phyloP scores from a whole-genome alignment of 345 rosid species.

The Populus davidiana region DNA sequence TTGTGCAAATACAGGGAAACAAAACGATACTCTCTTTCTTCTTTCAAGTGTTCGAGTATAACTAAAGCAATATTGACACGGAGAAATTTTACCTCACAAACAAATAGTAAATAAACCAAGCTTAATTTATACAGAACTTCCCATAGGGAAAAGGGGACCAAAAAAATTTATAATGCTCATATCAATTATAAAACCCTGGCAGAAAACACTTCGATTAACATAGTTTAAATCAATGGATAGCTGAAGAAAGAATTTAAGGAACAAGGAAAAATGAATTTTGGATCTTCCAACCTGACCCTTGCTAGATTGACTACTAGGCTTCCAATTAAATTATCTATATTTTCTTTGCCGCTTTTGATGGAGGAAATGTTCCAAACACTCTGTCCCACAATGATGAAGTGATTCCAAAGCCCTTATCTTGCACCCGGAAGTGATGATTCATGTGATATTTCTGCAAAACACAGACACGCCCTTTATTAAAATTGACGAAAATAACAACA shows the following conservation, averaged over 20 bases:
- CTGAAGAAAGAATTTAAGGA: neutral
- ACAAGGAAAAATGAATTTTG: neutral
- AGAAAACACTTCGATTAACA: constrained; percentile 6
- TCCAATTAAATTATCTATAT: constrained; percentile 7
- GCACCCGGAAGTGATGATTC: constrained; percentile 91
- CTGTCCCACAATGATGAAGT: constrained; percentile 88
- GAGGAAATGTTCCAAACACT: constrained; percentile 84
- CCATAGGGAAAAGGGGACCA: neutral
- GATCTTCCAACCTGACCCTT: neutral
- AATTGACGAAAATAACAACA: neutral
- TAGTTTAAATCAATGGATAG: constrained; percentile 1
- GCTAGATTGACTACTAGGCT: neutral
- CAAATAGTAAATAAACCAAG: neutral
- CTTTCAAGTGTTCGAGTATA: neutral
- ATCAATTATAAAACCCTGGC: constrained; percentile 5
- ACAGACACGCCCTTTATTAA: neutral
- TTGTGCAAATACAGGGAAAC: neutral
- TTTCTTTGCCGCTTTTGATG: constrained; percentile 13
- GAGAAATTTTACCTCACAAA: neutral
- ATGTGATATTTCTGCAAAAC: constrained; percentile 79
- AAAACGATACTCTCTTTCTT: neutral
- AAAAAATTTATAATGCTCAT: constrained; percentile 9
- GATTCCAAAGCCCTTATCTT: constrained; percentile 82
- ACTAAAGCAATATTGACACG: neutral
- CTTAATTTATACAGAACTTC: constrained; percentile 12